These are phyloP conservation scores for Cyamopsis tetragonoloba DNA, from an alignment of 306 rosid genomes.

Conservation along the genomic window DNA sequence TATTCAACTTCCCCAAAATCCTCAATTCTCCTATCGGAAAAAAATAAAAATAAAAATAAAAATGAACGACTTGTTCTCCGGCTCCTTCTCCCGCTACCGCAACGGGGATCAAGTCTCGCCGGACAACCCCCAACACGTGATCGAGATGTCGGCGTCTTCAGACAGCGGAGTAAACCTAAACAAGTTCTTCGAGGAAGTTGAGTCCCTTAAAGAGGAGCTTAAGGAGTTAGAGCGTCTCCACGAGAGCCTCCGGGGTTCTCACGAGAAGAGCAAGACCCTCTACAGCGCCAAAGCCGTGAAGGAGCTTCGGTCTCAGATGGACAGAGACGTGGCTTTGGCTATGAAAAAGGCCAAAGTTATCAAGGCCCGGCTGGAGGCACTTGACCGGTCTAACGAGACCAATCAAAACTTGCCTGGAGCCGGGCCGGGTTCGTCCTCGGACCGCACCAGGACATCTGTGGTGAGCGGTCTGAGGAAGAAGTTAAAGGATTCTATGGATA, in stretches of 20 bases:
- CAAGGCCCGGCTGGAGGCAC: constrained; percentile 64
- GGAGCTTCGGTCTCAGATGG: constrained; percentile 80
- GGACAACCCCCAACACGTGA: constrained; percentile 43
- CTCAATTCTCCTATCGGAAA: background rate
- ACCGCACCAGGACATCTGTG: constrained; percentile 71
- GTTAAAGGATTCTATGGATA: constrained; percentile 72
- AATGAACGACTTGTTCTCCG: constrained; percentile 72
- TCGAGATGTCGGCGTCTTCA: constrained; percentile 47
- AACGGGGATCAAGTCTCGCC: constrained; percentile 44
- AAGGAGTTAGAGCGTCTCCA: constrained; percentile 61
- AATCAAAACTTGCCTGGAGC: constrained; percentile 52
- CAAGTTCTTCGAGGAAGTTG: constrained; percentile 69
- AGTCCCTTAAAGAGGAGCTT: constrained; percentile 61
- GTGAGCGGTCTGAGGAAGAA: constrained; percentile 74
- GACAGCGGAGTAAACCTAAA: constrained; percentile 43
- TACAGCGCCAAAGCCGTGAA: constrained; percentile 71
- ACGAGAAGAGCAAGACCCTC: constrained; percentile 72
- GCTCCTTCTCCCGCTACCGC: constrained; percentile 61
- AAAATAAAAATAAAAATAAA: background rate
- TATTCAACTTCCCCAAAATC: background rate
- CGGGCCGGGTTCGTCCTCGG: constrained; percentile 75
- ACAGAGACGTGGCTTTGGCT: constrained; percentile 61
- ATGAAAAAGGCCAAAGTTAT: constrained; percentile 71
- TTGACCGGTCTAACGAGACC: constrained; percentile 62
- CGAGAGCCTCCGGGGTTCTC: constrained; percentile 43